Evolutionary conservation across 306 rosid genomes (phyloP), one percentile per base, ranked within the genome.

Genomic region (Glycine soja): DNA sequence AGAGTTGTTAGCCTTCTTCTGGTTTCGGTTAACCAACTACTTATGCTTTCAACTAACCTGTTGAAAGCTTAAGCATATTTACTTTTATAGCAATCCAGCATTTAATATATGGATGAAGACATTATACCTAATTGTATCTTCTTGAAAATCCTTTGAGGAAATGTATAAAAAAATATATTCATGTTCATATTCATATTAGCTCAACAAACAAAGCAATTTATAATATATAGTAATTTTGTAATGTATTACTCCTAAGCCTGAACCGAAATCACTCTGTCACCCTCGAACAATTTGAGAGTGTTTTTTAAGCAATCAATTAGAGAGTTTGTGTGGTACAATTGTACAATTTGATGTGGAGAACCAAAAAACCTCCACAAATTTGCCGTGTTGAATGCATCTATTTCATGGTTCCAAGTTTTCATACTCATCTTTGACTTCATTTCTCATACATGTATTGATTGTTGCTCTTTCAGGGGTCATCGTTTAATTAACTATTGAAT

Each of bases 1-100:
- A 2, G 40, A 84, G 84, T 75, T 42, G 84, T 69, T 74, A 5
- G 57, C 16, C 63, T 74, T 19, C 24, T 34, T 68, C 0, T 24
- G 43, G 51, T 16, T 82, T 78, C 11, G 84, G 86, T 82, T 69
- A 85, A 68, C 86, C 53, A 82, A 82, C 85, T 56, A 18, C 74
- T 42, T 32, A 13, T 58, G 69, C 67, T 46, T 75, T 56, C 84
- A 84, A 74, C 84, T 58, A 84, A 74, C 68, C 38, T 42, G 36
- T 75, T 3, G 67, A 79, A 84, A 79, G 12, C 52, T 69, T 6
- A 61, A 68, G 77, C 62, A 38, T 51, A 0, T 10, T 48, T 57
- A 13, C 66, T 36, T 56, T 24, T 3, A 58, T 78, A 74, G 47
- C 51, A 75, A 18, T n/a, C 74, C 34, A 72, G 4, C 30, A 61